Base-by-base conservation (phyloP, 2,329 filamentous ascomycete genomes). In the Talaromyces sp. region DNA sequence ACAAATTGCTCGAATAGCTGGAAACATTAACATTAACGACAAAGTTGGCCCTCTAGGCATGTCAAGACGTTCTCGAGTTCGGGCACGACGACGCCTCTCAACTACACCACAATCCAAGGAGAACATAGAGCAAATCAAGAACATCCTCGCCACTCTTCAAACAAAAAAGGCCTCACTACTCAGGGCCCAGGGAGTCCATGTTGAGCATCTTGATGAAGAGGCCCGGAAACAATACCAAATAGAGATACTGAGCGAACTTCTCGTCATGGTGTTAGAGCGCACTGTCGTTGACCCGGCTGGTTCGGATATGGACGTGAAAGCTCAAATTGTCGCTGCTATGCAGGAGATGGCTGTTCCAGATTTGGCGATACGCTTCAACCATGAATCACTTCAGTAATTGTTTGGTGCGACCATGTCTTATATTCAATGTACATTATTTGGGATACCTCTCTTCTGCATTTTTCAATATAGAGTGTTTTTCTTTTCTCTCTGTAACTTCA, bases 1-100 rank as follows among this genome's bases (percentile, higher is more conserved):
- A 40, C 80, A 83, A 66, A 73, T 84, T 46, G 77, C 81, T 18
- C 77, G 81, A 4, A 71, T 79, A 50, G 73, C 76, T 14, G 37
- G 44, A 16, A 60, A 50, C 16, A 55, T 55, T 14, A 60, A 42
- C n/a, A 54, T 52, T n/a, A 11, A 57, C 14, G 37, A 57, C 37
- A 57, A 42, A 16, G 21, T 50, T 16, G 25, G 23, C 1, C 72
- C 71, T n/a, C 74, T 74, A 5, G 64, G 72, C 42, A 69, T 72
- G 63, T 69, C 72, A 44, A 71, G 73, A 58, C 56, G 44, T 16
- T 57, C 54, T 42, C 48, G 59, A 14, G 23, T 54, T 11, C 69
- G 75, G 65, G 75, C 76, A 39, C 75, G 79, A 33, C 71, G 79
- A 6, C 75, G 79, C 23, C 65, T 80, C 23, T 75, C 76, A 33